These are phyloP conservation scores for Corniculantispora saksenae DNA, from an alignment of 2,329 filamentous ascomycete species.

Conservation along the genomic window DNA sequence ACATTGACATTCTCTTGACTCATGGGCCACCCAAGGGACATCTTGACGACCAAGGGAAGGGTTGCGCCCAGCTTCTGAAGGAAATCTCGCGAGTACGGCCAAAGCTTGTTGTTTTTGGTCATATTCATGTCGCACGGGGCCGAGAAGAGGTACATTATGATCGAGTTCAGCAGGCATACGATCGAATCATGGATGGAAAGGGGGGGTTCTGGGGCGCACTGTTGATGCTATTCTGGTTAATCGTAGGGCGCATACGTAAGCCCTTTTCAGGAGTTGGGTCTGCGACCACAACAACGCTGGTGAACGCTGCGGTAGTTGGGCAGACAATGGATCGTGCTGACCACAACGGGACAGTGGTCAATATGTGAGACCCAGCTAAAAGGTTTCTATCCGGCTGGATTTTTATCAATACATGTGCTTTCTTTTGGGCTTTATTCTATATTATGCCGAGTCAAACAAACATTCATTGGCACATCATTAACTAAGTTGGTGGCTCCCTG, in stretches of 20 bases:
- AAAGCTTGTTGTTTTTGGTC: constrained; percentile 39
- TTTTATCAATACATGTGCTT: not conserved
- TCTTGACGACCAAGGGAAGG: constrained; percentile 35
- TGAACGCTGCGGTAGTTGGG: constrained; percentile 12
- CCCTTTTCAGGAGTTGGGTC: not conserved
- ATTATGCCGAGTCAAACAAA: not conserved
- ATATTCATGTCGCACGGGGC: constrained; percentile 38
- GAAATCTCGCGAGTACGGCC: constrained; percentile 36
- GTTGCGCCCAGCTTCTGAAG: constrained; percentile 32
- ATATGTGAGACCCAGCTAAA: not conserved
- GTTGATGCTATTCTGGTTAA: constrained; percentile 2
- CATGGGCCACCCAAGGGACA: constrained; percentile 39
- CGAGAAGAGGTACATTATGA: constrained; percentile 30
- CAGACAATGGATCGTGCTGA: not conserved
- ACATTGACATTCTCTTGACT: constrained; percentile 39
- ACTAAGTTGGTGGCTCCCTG: not conserved
- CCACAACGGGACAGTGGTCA: not conserved
- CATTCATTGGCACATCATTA: not conserved
- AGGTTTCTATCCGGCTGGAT: not conserved
- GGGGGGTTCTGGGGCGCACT: not conserved
- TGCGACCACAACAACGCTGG: constrained; percentile 1
- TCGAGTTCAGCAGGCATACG: constrained; percentile 29
- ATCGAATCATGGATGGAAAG: constrained; percentile 17
- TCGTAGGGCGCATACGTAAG: not conserved
- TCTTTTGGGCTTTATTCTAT: not conserved